A percentile compares a stretch with the other conserved stretches of the same genome.
phyloP scores from a whole-genome alignment of 805 yeast genomes.

The Metschnikowia aberdeeniae region DNA sequence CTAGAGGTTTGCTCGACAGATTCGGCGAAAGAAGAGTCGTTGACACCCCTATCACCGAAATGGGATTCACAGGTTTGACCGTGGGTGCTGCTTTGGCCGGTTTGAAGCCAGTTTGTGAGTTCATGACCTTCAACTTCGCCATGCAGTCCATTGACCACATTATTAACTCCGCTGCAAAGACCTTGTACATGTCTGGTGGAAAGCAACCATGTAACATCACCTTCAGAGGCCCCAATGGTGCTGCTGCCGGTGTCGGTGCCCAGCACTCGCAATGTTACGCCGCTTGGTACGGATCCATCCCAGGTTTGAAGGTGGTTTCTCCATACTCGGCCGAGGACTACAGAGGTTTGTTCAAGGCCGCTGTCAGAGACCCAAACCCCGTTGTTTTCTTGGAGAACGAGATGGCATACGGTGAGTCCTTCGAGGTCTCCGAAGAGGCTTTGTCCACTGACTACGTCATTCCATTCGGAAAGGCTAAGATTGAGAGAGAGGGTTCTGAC shows the following conservation, averaged over 20 bases:
- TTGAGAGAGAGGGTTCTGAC: conserved; percentile 91
- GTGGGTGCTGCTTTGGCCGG: conserved; percentile 97
- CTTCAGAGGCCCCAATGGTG: conserved; percentile 99
- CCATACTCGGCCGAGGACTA: conserved; percentile 96
- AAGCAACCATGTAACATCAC: conserved; percentile 94
- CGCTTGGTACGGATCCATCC: conserved; percentile 97
- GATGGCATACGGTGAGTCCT: conserved; percentile 86
- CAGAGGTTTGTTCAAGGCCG: conserved; percentile 92
- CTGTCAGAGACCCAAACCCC: conserved; percentile 98
- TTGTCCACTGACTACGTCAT: conserved; percentile 81
- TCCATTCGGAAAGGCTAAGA: conserved; percentile 94
- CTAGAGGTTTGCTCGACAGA: conserved; percentile 91
- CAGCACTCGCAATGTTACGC: conserved; percentile 98
- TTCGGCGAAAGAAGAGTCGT: conserved; percentile 91
- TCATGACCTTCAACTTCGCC: conserved; percentile 99
- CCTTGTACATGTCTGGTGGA: conserved; percentile 99
- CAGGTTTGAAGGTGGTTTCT: conserved; percentile 94
- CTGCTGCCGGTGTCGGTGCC: conserved; percentile 99
- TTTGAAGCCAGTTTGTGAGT: conserved; percentile 93
- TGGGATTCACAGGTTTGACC: conserved; percentile 95
- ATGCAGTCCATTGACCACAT: conserved; percentile 99
- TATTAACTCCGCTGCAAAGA: conserved; percentile 97
- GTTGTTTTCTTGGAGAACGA: conserved; percentile 95
- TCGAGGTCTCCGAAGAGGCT: conserved; percentile 86
- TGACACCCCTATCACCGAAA: conserved; percentile 98